Conservation (phyloP, 257 asterid genomes). For the Ophiorrhiza pumila region DNA sequence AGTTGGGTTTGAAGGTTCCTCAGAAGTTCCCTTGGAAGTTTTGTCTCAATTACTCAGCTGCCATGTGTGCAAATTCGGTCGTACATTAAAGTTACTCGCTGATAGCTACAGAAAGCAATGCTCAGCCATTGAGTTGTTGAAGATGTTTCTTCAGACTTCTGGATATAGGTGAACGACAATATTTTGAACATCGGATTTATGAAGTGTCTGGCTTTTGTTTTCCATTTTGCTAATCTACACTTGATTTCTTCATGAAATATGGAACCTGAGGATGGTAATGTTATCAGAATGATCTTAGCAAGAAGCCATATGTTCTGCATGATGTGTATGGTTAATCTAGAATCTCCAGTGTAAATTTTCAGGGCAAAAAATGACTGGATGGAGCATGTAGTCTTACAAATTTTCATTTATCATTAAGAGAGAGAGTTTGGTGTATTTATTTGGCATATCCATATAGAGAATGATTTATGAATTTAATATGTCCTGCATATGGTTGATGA, state of each 20-base stretch:
- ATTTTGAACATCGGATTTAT: constrained; percentile 19
- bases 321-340: background rate
- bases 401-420: background rate
- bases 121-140: constrained; percentile 75
- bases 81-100: constrained; percentile 66
- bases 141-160: constrained; percentile 86
- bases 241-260: background rate
- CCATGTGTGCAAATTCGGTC: constrained; percentile 75
- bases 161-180: constrained; percentile 64
- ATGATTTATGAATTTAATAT: background rate
- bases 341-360: background rate
- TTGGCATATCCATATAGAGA: background rate
- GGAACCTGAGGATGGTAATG: background rate
- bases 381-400: background rate
- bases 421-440: background rate
- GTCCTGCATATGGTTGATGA: background rate
- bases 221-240: background rate
- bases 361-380: background rate
- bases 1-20: constrained; percentile 80
- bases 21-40: constrained; percentile 67
- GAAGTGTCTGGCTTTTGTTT: constrained; percentile 8
- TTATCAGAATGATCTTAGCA: background rate
- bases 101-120: constrained; percentile 92
- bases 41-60: constrained; percentile 69
- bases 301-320: background rate